Evolutionary conservation across 2,329 filamentous ascomycete genomes (phyloP), one percentile per base, ranked within the genome.

Genomic region (Colletotrichum orchidophilum): DNA sequence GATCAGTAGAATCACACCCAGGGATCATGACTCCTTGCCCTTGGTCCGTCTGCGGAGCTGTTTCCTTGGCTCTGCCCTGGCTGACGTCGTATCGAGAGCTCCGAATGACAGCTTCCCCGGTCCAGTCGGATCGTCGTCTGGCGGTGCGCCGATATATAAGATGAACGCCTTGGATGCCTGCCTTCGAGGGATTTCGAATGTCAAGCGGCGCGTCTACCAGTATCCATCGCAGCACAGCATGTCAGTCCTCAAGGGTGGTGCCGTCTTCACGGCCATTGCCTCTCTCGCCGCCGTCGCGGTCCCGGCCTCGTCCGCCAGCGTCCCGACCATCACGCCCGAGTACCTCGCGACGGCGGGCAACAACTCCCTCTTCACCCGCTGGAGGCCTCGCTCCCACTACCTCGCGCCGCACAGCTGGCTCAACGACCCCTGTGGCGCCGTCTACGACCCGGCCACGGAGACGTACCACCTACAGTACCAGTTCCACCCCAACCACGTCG

Each of bases 381-480:
- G 70, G 70, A 64, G 72, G 27, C 72, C 72, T 39, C 66, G 66
- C 24, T 74, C 72, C 24, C 88, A 90, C 77, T 90, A 85, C 76
- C 86, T 86, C 8, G 87, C 87, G 2, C 87, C 87, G 2, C 74
- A 82, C 31, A 78, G 83, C 74, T 88, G 86, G 73, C 86, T 88
- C 83, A 91, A 91, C 72, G 90, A 92, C 74, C 90, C 90, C 1
- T 92, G 92, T 79, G 90, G 90, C 74, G 84, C 91, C 81, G 90
- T 91, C 71, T 77, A 85, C 6, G 88, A 91, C 72, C 63, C 72
- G 49, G 82, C 79, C 2, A 83, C 89, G 65, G 89, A 88, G 5
- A 82, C 83, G 0, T 93, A 87, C 78, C 91, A 92, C 76, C 74
- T 91, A 1, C 92, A 92, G 79, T 93, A 92, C 75, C 90, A 92